These are phyloP conservation scores for Fusarium sp. DNA, from an alignment of 2,329 filamentous ascomycete species.

Conservation along the genomic window DNA sequence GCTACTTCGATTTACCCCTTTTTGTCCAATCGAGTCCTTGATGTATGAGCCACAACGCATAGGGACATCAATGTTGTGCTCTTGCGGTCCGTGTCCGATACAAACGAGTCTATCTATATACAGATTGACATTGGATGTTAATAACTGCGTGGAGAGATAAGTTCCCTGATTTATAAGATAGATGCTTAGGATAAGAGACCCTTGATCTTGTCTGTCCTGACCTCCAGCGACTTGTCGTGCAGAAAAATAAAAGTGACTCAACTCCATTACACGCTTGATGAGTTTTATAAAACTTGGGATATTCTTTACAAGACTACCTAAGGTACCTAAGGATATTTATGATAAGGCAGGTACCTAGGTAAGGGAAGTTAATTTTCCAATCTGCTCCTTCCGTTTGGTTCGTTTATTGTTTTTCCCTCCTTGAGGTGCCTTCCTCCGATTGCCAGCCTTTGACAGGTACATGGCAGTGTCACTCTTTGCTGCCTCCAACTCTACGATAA, in stretches of 20 bases:
- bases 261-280: neutral
- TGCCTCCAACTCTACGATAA: conserved; percentile 1
- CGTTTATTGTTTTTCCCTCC: neutral
- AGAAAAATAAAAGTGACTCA: neutral
- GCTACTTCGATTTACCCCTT: neutral
- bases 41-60: neutral
- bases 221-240: neutral
- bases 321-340: neutral
- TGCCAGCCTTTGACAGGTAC: conserved; percentile 19
- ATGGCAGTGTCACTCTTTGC: conserved; percentile 10
- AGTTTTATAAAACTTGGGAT: neutral
- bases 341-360: too few relatives aligned
- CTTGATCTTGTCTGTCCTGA: neutral
- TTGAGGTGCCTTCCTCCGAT: neutral
- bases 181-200: neutral
- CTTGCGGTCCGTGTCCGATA: neutral
- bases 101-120: neutral
- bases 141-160: neutral
- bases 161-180: neutral
- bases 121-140: neutral
- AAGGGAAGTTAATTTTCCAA: neutral
- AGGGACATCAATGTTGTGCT: neutral
- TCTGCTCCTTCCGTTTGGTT: neutral
- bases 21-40: neutral
- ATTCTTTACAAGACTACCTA: neutral